Percentiles rank a stretch among this genome's conserved stretches.
phyloP scores from a whole-genome alignment of 768 basidiomycete genomes.

The Pulveroboletus sp. region DNA sequence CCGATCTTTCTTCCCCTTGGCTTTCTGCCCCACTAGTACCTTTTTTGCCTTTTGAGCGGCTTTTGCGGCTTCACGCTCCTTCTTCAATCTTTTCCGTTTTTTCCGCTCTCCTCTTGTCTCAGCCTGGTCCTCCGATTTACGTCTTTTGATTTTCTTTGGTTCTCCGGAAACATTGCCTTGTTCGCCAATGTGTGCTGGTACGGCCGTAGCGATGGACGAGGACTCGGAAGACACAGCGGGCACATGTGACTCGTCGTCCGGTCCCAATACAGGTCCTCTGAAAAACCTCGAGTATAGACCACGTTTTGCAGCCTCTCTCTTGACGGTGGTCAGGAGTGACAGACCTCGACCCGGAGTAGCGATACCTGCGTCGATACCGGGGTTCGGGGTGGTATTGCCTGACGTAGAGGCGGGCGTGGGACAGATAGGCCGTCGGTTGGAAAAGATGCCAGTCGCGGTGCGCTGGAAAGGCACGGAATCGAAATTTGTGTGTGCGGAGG shows the following conservation, averaged over 20 bases:
- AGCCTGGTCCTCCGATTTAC: slow-evolving; percentile 1
- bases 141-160: slow-evolving; percentile 4
- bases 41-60: slow-evolving; percentile 12
- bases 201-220: background rate
- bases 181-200: background rate
- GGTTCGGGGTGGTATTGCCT: slow-evolving; percentile 39
- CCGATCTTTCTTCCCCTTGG: background rate
- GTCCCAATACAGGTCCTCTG: slow-evolving; percentile 65
- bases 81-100: slow-evolving; percentile 22
- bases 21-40: background rate
- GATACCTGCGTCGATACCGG: background rate
- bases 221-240: background rate
- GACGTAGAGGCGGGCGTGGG: slow-evolving; percentile 47
- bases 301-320: slow-evolving; percentile 71
- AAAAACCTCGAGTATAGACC: slow-evolving; percentile 79
- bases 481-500: slow-evolving; percentile 8
- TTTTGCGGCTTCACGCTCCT: slow-evolving; percentile 18
- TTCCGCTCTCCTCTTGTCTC: slow-evolving; percentile 19
- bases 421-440: slow-evolving; percentile 55
- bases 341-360: slow-evolving; percentile 23
- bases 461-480: slow-evolving; percentile 39
- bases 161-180: background rate
- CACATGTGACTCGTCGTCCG: slow-evolving; percentile 26
- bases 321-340: slow-evolving; percentile 59
- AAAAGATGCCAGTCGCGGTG: slow-evolving; percentile 72